phyloP scores from a whole-genome alignment of 2,329 filamentous ascomycete genomes.

The Penicillium sp. region DNA sequence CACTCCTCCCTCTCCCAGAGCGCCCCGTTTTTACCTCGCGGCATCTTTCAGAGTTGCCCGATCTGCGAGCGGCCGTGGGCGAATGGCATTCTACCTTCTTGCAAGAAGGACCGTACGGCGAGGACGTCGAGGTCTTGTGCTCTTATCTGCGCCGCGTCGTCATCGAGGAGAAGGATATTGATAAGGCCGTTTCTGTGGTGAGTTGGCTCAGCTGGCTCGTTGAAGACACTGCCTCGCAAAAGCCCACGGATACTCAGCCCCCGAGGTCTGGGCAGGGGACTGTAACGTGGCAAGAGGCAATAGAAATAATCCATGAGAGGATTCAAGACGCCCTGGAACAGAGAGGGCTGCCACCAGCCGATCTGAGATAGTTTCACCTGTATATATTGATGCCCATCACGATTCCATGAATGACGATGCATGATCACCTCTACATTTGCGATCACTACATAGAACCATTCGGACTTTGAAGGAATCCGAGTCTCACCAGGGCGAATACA shows the following conservation, averaged over 20 bases:
- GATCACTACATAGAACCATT: too few species aligned
- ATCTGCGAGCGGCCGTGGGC: conserved; percentile 70
- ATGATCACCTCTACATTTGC: too few species aligned
- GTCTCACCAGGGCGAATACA: too few species aligned
- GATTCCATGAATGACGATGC: too few species aligned
- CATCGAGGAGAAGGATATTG: conserved; percentile 70
- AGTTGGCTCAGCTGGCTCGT: conserved; percentile 58
- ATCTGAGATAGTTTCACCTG: conserved; percentile 32
- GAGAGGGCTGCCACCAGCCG: conserved; percentile 48
- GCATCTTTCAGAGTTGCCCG: conserved; percentile 54
- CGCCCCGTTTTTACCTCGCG: conserved; percentile 62
- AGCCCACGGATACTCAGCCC: background rate
- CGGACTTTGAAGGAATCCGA: too few species aligned
- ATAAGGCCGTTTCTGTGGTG: conserved; percentile 67
- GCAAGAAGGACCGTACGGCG: conserved; percentile 70
- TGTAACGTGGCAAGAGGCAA: conserved; percentile 36
- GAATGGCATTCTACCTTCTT: conserved; percentile 73
- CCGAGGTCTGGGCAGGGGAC: conserved; percentile 13
- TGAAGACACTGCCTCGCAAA: conserved; percentile 11
- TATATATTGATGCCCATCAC: too few species aligned
- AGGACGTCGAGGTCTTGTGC: conserved; percentile 72
- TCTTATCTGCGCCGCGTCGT: conserved; percentile 72
- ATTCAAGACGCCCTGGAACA: conserved; percentile 45
- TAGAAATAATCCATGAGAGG: conserved; percentile 41
- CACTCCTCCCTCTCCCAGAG: conserved; percentile 49